Evolutionary conservation across 257 asterid species (phyloP).

Genomic region (Lantana camara): DNA sequence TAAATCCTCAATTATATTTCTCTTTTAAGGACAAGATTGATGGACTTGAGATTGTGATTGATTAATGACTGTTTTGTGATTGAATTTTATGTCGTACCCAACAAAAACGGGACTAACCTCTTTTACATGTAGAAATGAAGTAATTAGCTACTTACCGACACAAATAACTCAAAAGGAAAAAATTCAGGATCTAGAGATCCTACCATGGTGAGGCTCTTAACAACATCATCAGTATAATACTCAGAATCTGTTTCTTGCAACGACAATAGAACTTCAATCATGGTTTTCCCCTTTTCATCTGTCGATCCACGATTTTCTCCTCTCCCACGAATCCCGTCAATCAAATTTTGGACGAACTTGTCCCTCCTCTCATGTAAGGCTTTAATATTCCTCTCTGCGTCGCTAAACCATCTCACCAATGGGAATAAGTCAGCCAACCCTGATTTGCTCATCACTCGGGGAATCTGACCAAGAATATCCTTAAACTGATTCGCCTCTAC

Average conservation of each 20-base stretch:
- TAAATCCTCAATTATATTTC: background rate
- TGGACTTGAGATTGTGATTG: no score
- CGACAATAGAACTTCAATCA: slow-evolving; percentile 3
- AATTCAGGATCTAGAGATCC: background rate
- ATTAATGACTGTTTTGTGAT: no score
- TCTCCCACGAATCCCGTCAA: slow-evolving; percentile 11
- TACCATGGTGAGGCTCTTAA: background rate
- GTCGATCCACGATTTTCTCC: background rate
- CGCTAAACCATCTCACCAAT: background rate
- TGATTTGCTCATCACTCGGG: background rate
- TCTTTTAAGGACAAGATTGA: no score
- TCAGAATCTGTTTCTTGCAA: slow-evolving; percentile 8
- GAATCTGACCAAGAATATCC: background rate
- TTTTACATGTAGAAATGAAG: no score
- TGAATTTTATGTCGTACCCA: no score
- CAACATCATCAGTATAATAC: slow-evolving; percentile 2
- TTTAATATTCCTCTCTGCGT: background rate
- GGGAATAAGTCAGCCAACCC: background rate
- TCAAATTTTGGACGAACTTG: slow-evolving; percentile 7
- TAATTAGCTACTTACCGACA: no score
- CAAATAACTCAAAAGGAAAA: background rate
- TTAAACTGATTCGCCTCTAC: background rate
- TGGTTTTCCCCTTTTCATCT: background rate
- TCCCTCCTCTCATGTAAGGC: slow-evolving; percentile 4
- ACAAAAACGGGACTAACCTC: no score